Percentiles rank a stretch among this genome's conserved stretches.
Conservation (phyloP, 179 eudicot genomes). For the Actinidia polygama region DNA sequence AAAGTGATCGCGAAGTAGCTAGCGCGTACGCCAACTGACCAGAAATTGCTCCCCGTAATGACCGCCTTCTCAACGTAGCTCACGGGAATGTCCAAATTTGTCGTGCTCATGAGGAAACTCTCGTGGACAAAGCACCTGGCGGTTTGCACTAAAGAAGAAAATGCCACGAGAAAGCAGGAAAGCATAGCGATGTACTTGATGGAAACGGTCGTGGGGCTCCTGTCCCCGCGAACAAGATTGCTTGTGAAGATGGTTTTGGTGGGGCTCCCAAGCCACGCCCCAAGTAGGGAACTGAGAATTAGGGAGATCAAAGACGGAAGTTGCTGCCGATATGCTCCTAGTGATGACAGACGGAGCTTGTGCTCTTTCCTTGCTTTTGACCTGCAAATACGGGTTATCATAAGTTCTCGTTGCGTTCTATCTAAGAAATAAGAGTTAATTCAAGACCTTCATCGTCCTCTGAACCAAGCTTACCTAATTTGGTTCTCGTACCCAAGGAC, state of each 20-base stretch:
- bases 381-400: slow-evolving; percentile 14
- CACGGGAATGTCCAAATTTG: slow-evolving; percentile 41
- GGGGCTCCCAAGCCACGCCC: slow-evolving; percentile 20
- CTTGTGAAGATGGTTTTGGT: slow-evolving; percentile 1
- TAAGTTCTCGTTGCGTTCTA: neutral
- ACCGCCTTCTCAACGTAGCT: slow-evolving; percentile 40
- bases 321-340: slow-evolving; percentile 48
- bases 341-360: slow-evolving; percentile 42
- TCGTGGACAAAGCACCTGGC: slow-evolving; percentile 58
- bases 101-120: slow-evolving; percentile 8
- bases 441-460: slow-evolving; percentile 42
- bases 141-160: slow-evolving; percentile 41
- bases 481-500: slow-evolving; percentile 63
- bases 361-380: slow-evolving; percentile 38
- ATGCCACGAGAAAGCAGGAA: slow-evolving; percentile 56
- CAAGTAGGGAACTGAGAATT: slow-evolving; percentile 55
- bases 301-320: slow-evolving; percentile 46
- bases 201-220: slow-evolving; percentile 30
- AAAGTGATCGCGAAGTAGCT: slow-evolving; percentile 50
- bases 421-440: neutral
- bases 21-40: slow-evolving; percentile 62
- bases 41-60: slow-evolving; percentile 40
- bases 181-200: slow-evolving; percentile 52
- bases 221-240: slow-evolving; percentile 28
- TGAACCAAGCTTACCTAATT: slow-evolving; percentile 47